Evolutionary conservation across 352 stramenopile species (phyloP), one percentile per base, ranked within the genome.

Genomic region (Phytopythium kandeliae): DNA sequence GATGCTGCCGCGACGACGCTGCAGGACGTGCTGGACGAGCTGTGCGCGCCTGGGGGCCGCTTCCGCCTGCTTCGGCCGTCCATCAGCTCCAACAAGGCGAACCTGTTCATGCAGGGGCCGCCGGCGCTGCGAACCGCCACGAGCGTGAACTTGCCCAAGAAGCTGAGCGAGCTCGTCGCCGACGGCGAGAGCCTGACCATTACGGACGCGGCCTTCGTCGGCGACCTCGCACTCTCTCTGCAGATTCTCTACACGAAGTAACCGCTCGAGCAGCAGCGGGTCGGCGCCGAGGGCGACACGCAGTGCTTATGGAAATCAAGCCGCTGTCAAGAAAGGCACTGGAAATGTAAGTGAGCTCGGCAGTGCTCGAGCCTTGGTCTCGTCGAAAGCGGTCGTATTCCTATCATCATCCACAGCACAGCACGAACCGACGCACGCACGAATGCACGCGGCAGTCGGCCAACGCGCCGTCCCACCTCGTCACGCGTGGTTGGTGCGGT

Each of bases 191-290:
- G 36, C 45, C 63, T 99, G 21, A 97, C 89, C 8, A 78, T 99
- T 61, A 98, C 95, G 13, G 96, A 99, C 74, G 78, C 90, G 12
- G 75, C 97, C 15, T 97, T 98, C 62, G 82, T 86, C 6, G 79
- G 79, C 25, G 82, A 91, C 40, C 56, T 93, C 51, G 78, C 78
- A 48, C 59, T 93, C 19, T 82, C 76, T 26, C 60, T 92, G 46
- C 67, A 86, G 44, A 78, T 92, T 52, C 43, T 54, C 30, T 89
- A 84, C 46, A 63, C 65, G 60, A 53, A 53, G 31, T 53, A 19
- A 53, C 21, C 31, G 11, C 13, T 12, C 10, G 12, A 44, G 37
- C n/a, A 16, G 22, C 26, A 11, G 24, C n/a, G n/a, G 12, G 40
- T 31, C 5, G 24, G 44, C 1, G 26, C 13, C 19, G 44, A 13